Base-by-base conservation (phyloP, 805 yeast genomes). In the Yarrowia bubula region DNA sequence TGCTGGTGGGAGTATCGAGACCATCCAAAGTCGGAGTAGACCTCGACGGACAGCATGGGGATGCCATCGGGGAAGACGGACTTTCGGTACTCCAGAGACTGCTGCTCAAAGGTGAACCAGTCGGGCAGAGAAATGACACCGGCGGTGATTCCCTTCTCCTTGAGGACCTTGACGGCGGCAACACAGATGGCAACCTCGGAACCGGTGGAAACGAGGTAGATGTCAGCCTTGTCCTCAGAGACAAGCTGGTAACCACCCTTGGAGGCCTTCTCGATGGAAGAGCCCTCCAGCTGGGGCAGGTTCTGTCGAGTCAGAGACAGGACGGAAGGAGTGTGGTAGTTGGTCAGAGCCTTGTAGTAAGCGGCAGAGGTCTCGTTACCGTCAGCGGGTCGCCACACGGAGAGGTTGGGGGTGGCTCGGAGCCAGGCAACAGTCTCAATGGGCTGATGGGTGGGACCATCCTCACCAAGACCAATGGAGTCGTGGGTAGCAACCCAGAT, bases 31-130 rank as follows among this genome's bases (percentile, higher is more conserved):
- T 97, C 86, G 66, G 96, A 79, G 86, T 91, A 83, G 63, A 92
- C 98, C 85, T 95, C 99, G 70, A 93, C 90, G 66, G 97, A 90
- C 79, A 95, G 70, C 75, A 90, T 86, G 78, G 98, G 98, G 65
- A 89, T 86, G 74, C 95, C 96, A 76, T 92, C 96, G 76, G 99
- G 99, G 79, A 95, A 83, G 68, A 95, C 96, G 66, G 90, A 82
- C 74, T 90, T 83, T 80, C 81, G 83, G 84, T 95, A 95, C 74
- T 87, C 93, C 70, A 79, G 75, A 17, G 92, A 70, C 84, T 95
- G 99, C 73, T 80, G 75, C 80, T 90, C 96, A 75, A 95, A 95
- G 67, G 97, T 89, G 79, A 79, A 81, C 86, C 89, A 88, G 82
- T 92, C 98, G 75, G 98, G 98, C 71, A 95, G 72, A 35, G 98